phyloP scores from a whole-genome alignment of 257 asterid species.

The Nicotiana sylvestris region DNA sequence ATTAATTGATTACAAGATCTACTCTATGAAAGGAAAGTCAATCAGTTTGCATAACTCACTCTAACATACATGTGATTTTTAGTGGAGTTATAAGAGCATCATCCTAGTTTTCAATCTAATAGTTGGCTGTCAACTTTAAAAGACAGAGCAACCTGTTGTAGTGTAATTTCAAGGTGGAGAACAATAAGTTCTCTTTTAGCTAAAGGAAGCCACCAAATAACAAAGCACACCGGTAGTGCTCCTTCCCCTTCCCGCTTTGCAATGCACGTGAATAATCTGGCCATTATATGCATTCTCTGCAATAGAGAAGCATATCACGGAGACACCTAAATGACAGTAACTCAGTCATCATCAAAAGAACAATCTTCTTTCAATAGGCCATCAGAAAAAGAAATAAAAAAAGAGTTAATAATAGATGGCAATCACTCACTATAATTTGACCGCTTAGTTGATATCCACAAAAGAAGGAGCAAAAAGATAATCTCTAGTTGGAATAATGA shows the following conservation, averaged over 20 bases:
- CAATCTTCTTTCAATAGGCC: no score
- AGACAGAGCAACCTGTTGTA: background rate
- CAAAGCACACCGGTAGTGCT: constrained; percentile 91
- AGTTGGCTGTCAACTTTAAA: background rate
- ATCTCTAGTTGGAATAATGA: constrained; percentile 84
- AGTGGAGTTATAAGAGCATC: background rate
- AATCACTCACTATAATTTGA: constrained; percentile 3
- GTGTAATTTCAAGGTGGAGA: no score
- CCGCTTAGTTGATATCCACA: constrained; percentile 51
- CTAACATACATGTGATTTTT: no score
- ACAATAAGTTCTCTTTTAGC: background rate
- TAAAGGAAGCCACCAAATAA: constrained; percentile 47
- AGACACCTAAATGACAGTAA: background rate
- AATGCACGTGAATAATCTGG: constrained; percentile 68
- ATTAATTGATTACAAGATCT: no score
- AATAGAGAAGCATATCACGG: constrained; percentile 10
- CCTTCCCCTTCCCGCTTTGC: constrained; percentile 93
- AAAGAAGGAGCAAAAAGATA: constrained; percentile 77
- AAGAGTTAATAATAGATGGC: background rate
- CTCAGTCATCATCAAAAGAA: no score
- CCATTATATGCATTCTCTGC: constrained; percentile 59
- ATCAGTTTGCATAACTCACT: no score
- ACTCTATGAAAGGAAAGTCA: no score
- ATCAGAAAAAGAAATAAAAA: no score
- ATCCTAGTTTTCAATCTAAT: background rate